Percentiles rank a stretch among this genome's conserved stretches.
Conservation (phyloP, 2,329 filamentous ascomycete genomes). For the Gremmenia infestans region DNA sequence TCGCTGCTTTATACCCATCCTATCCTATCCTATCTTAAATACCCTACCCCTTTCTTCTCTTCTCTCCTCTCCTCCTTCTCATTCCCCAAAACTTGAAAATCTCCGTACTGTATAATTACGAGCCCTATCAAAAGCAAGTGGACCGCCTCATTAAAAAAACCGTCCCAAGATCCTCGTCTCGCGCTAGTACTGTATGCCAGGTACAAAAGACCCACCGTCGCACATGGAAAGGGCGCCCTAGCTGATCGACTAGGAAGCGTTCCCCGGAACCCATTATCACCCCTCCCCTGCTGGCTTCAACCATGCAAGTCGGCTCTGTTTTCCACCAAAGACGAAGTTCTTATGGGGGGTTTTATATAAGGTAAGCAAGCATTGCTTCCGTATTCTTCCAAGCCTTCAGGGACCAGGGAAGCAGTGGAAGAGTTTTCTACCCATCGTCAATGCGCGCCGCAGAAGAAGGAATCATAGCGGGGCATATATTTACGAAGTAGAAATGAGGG, state of each 20-base stretch:
- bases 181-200: conserved; percentile 14
- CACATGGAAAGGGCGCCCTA: conserved; percentile 7
- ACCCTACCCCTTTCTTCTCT: background rate
- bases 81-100: background rate
- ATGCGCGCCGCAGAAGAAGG: too few relatives aligned
- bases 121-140: too few relatives aligned
- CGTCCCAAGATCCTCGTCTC: conserved; percentile 6
- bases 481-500: too few relatives aligned
- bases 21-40: too few relatives aligned
- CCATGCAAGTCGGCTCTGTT: conserved; percentile 6
- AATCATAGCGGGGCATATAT: too few relatives aligned
- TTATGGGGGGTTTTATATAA: background rate
- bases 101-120: too few relatives aligned
- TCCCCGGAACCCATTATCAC: conserved; percentile 20
- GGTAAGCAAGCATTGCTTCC: background rate
- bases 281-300: conserved; percentile 7
- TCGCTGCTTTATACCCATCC: background rate
- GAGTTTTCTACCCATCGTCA: too few relatives aligned
- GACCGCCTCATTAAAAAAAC: conserved; percentile 5
- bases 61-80: too few relatives aligned
- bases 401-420: background rate
- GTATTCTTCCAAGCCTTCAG: background rate
- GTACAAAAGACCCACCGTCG: conserved; percentile 14
- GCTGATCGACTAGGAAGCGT: conserved; percentile 12
- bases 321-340: conserved; percentile 1